These are phyloP conservation scores for Microstegium vimineum DNA, from an alignment of 176 grass and related monocot genomes.

Conservation along the genomic window DNA sequence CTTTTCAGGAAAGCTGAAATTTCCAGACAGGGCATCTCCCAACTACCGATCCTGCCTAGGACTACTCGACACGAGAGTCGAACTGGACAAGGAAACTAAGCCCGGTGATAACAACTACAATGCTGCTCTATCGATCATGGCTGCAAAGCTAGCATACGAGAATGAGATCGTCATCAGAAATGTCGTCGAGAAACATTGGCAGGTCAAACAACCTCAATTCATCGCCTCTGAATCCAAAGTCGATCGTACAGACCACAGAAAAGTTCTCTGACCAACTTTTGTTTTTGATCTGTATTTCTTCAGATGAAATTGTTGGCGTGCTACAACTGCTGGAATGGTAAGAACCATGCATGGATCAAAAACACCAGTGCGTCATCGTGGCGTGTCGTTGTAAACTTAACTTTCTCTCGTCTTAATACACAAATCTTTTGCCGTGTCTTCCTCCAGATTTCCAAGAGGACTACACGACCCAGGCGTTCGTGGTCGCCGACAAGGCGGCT, in stretches of 20 bases:
- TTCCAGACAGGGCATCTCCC: constrained; percentile 45
- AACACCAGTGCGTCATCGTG: no score
- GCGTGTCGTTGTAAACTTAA: no score
- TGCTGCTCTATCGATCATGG: constrained; percentile 73
- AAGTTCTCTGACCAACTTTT: no score
- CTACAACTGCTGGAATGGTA: constrained; percentile 89
- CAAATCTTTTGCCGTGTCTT: no score
- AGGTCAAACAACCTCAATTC: constrained; percentile 25
- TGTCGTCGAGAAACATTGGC: constrained; percentile 48
- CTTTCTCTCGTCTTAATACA: no score
- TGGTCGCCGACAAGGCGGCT: constrained; percentile 45
- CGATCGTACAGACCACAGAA: background rate
- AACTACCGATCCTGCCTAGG: constrained; percentile 53
- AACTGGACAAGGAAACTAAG: constrained; percentile 58
- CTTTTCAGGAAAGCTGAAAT: constrained; percentile 42
- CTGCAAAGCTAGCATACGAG: constrained; percentile 77
- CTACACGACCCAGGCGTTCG: constrained; percentile 67
- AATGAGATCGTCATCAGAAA: constrained; percentile 44
- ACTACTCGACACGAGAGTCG: constrained; percentile 53
- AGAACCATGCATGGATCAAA: background rate
- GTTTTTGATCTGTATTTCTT: background rate
- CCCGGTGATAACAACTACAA: constrained; percentile 44
- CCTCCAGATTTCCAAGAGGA: constrained; percentile 46
- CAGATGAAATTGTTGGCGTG: constrained; percentile 70
- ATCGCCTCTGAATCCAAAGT: background rate